phyloP scores from a whole-genome alignment of 805 yeast species.

The Kuraishia piskuri region DNA sequence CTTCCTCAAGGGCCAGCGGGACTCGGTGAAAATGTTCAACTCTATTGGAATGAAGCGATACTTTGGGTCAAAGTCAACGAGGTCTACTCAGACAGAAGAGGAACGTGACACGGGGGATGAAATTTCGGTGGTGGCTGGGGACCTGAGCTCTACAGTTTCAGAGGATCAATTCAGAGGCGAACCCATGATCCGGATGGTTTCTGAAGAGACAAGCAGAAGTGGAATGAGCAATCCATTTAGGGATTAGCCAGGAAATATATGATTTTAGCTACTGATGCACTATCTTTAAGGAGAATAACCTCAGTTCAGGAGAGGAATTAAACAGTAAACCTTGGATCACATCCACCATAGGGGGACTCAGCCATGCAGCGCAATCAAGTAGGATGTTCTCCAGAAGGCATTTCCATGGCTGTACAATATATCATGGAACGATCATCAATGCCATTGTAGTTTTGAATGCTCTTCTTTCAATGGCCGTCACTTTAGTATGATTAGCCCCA shows the following conservation, averaged over 20 bases:
- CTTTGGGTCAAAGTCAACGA: conserved; percentile 1
- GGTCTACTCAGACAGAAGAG: not conserved
- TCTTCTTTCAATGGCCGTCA: no score
- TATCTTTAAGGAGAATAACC: no score
- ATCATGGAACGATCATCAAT: no score
- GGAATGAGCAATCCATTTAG: not conserved
- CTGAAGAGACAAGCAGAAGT: not conserved
- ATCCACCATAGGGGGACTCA: no score
- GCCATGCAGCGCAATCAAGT: no score
- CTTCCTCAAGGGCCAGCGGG: conserved; percentile 21
- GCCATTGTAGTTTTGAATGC: no score
- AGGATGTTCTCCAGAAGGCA: no score
- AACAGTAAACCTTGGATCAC: no score
- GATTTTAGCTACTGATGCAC: no score
- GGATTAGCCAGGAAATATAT: not conserved
- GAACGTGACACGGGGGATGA: not conserved
- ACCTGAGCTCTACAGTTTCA: not conserved
- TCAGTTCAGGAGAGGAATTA: no score
- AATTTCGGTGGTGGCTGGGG: not conserved
- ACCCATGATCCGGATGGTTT: not conserved
- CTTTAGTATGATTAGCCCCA: no score
- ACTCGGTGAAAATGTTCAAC: not conserved
- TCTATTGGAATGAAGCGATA: not conserved
- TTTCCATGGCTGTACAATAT: no score
- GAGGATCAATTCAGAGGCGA: not conserved